Evolutionary conservation across 129 eudicot species (phyloP).

Genomic region (Arctium lappa): DNA sequence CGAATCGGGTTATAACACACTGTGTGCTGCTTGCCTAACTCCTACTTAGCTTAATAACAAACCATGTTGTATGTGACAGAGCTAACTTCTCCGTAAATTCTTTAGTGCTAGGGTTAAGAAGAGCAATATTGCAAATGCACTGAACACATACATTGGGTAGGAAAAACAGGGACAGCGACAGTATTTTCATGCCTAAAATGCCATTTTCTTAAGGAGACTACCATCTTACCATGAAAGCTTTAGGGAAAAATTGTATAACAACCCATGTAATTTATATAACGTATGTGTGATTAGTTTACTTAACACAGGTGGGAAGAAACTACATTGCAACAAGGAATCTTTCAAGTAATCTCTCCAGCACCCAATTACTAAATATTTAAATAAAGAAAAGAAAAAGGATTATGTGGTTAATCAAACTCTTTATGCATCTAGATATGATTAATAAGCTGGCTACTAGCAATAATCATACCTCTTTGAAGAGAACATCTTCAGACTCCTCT

Average conservation of each 20-base stretch:
- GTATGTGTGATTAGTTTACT: not conserved
- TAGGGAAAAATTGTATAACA: not conserved
- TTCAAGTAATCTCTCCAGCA: not conserved
- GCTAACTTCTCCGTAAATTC: not conserved
- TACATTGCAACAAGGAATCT: not conserved
- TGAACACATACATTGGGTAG: not conserved
- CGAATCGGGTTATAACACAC: too few species aligned
- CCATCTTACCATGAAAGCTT: not conserved
- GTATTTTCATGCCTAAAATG: not conserved
- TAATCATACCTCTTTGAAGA: conserved; percentile 82
- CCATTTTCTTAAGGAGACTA: not conserved
- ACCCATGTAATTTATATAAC: not conserved
- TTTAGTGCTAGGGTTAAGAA: not conserved
- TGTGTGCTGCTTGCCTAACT: not conserved
- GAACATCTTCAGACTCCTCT: conserved; percentile 99
- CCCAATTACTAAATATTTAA: not conserved
- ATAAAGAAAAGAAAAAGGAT: not conserved
- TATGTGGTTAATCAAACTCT: not conserved
- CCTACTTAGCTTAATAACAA: not conserved
- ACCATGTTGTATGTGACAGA: not conserved
- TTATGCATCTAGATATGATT: not conserved
- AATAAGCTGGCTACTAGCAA: not conserved
- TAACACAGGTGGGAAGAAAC: not conserved
- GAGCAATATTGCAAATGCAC: not conserved
- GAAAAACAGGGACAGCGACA: not conserved